Conservation (phyloP, 1,284 basidiomycete genomes). For the Lentinula novae-zelandiae region DNA sequence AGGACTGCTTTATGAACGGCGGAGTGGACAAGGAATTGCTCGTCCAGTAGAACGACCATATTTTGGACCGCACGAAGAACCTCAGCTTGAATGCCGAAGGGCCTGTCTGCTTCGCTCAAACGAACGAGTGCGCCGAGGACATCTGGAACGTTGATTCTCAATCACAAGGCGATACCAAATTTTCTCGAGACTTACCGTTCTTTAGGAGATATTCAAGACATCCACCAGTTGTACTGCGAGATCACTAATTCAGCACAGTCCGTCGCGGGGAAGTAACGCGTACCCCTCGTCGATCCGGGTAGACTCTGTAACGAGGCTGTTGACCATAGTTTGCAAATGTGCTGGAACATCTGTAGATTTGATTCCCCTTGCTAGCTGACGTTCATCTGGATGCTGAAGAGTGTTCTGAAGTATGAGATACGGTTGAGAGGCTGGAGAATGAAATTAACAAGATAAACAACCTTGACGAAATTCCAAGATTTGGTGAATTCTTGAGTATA, state of each 20-base stretch:
- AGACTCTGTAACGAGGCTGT: constrained; percentile 84
- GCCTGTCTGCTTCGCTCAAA: constrained; percentile 79
- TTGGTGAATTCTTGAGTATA: constrained; percentile 67
- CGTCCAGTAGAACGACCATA: constrained; percentile 85
- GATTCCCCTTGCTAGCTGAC: constrained; percentile 80
- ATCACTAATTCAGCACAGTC: constrained; percentile 13
- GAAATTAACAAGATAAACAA: constrained; percentile 23
- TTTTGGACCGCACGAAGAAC: constrained; percentile 82
- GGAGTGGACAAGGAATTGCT: constrained; percentile 88
- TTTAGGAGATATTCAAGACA: constrained; percentile 91
- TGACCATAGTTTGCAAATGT: constrained; percentile 80
- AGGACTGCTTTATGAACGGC: constrained; percentile 88
- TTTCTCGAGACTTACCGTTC: constrained; percentile 52
- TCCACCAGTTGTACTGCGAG: constrained; percentile 70
- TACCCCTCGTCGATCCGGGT: constrained; percentile 83
- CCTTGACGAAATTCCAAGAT: constrained; percentile 73
- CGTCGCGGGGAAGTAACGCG: constrained; percentile 26
- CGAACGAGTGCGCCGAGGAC: constrained; percentile 82
- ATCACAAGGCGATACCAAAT: background rate
- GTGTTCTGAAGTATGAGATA: constrained; percentile 50
- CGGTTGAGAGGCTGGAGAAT: background rate
- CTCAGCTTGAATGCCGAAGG: constrained; percentile 82
- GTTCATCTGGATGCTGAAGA: constrained; percentile 75
- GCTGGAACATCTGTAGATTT: constrained; percentile 76
- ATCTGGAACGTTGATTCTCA: constrained; percentile 42